These are phyloP conservation scores for Diaporthe vaccinii DNA, from an alignment of 2,329 filamentous ascomycete species.

Conservation along the genomic window DNA sequence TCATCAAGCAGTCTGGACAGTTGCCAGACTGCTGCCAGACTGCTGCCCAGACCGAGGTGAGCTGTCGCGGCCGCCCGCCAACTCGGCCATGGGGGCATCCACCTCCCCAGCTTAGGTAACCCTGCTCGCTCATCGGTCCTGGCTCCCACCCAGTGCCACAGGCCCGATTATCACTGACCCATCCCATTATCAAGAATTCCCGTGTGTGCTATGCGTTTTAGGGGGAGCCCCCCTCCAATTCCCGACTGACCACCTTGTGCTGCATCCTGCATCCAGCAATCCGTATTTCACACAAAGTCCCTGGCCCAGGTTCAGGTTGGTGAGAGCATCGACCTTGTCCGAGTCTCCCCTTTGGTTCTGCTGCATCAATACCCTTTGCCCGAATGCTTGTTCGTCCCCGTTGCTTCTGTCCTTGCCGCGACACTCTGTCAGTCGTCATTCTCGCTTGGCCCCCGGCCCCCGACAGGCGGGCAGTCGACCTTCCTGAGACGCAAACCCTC, in stretches of 20 bases:
- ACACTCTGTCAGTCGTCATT: conserved; percentile 30
- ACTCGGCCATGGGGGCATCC: not conserved
- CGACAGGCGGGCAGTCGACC: conserved; percentile 29
- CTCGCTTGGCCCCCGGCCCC: conserved; percentile 28
- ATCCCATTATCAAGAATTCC: conserved; percentile 27
- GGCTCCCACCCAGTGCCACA: conserved; percentile 15
- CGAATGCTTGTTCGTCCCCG: conserved; percentile 14
- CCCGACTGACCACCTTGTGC: conserved; percentile 26
- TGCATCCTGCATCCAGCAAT: conserved; percentile 27
- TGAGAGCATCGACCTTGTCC: conserved; percentile 24
- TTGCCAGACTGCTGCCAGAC: conserved; percentile 1
- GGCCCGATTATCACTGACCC: conserved; percentile 19
- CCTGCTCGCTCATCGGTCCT: not conserved
- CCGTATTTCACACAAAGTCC: conserved; percentile 20
- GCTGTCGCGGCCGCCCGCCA: not conserved
- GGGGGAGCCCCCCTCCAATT: conserved; percentile 15
- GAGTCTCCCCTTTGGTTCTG: conserved; percentile 15
- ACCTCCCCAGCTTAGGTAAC: conserved; percentile 28
- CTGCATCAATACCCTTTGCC: conserved; percentile 18
- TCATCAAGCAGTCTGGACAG: not conserved
- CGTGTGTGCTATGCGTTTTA: conserved; percentile 32
- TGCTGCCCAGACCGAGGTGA: conserved; percentile 13
- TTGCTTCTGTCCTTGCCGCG: conserved; percentile 24
- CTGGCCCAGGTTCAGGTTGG: conserved; percentile 24
- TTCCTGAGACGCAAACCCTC: conserved; percentile 10